Conservation (phyloP, 2,329 filamentous ascomycete genomes). For the Phaeosphaeriaceae sp. region DNA sequence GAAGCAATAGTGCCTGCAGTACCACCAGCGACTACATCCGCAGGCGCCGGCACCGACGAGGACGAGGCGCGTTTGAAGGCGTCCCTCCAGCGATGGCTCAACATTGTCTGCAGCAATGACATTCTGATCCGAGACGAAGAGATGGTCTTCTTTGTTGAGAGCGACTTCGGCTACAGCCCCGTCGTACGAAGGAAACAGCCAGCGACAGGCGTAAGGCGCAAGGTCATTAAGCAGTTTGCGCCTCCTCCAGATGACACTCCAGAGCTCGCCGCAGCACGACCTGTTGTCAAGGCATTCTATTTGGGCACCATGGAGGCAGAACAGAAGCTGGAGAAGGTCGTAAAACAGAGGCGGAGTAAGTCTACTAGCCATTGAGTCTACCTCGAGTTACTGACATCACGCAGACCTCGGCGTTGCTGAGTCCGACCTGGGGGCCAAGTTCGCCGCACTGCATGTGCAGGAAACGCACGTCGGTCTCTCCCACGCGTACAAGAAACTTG, state of each 20-base stretch:
- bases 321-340: slow-evolving; percentile 93
- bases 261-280: slow-evolving; percentile 87
- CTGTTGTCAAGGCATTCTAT: slow-evolving; percentile 94
- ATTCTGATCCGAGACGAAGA: slow-evolving; percentile 94
- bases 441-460: slow-evolving; percentile 85
- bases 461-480: slow-evolving; percentile 88
- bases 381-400: slow-evolving; percentile 34
- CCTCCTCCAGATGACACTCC: slow-evolving; percentile 97
- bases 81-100: slow-evolving; percentile 92
- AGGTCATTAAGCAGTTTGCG: slow-evolving; percentile 97
- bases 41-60: slow-evolving; percentile 94
- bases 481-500: slow-evolving; percentile 92
- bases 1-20: slow-evolving; percentile 94
- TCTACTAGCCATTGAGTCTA: background rate
- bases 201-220: slow-evolving; percentile 91
- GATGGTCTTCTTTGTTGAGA: slow-evolving; percentile 98
- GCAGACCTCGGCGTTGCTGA: slow-evolving; percentile 88
- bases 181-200: slow-evolving; percentile 96
- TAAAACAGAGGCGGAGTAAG: slow-evolving; percentile 87
- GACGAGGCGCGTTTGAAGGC: slow-evolving; percentile 90
- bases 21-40: slow-evolving; percentile 91
- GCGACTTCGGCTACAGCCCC: slow-evolving; percentile 96
- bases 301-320: slow-evolving; percentile 95
- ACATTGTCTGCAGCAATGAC: slow-evolving; percentile 89
- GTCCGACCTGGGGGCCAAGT: slow-evolving; percentile 89